phyloP scores from a whole-genome alignment of 768 basidiomycete species.

The Lactarius akahatsu region DNA sequence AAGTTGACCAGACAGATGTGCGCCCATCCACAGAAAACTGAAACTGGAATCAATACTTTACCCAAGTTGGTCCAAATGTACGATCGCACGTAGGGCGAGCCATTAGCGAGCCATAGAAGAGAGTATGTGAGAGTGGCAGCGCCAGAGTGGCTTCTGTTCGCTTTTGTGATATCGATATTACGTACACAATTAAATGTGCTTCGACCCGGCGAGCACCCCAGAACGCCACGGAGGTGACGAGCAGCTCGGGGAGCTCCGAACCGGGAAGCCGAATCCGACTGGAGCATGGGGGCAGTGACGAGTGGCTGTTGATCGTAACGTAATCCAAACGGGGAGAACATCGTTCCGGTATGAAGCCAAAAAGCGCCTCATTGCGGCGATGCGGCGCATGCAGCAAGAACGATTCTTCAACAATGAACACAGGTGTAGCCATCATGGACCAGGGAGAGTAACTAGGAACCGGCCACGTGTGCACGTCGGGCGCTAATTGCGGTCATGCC shows the following conservation, averaged over 20 bases:
- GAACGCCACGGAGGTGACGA: background rate
- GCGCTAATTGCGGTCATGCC: background rate
- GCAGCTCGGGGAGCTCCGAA: background rate
- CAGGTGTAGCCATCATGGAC: background rate
- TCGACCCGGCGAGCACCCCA: background rate
- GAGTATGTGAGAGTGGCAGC: background rate
- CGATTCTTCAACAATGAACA: background rate
- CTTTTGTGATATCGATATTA: background rate
- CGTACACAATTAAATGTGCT: background rate
- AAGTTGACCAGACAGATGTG: slow-evolving; percentile 1
- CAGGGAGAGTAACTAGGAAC: background rate
- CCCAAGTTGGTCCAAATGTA: too few species aligned
- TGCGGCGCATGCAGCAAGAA: background rate
- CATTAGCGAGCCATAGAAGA: background rate
- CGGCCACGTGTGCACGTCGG: background rate
- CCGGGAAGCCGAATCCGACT: background rate
- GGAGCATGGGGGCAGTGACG: background rate
- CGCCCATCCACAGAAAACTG: background rate
- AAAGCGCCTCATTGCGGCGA: background rate
- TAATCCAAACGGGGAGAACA: background rate
- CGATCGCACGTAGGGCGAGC: background rate
- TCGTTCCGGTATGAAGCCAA: background rate
- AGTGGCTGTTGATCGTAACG: background rate
- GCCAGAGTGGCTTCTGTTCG: background rate
- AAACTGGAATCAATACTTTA: background rate